Evolutionary conservation across 192 early-diverging fungal genomes (phyloP).

Genomic region (Coemansia sp.): DNA sequence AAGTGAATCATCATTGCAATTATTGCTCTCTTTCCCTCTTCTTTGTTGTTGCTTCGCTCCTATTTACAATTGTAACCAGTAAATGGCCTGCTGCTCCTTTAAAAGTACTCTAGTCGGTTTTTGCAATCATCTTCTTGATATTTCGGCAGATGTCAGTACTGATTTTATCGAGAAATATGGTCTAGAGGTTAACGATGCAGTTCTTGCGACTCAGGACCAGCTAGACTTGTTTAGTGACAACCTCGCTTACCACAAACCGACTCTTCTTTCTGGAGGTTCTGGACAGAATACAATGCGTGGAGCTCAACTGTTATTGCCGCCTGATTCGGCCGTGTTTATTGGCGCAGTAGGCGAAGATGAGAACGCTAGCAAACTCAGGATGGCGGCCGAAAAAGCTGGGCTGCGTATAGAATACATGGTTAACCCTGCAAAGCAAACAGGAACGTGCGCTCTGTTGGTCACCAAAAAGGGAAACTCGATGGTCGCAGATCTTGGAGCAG

Average conservation of each 20-base stretch:
- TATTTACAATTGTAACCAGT: too few relatives aligned
- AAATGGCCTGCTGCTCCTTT: too few relatives aligned
- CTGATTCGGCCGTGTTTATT: constrained; percentile 84
- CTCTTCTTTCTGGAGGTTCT: constrained; percentile 94
- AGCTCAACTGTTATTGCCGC: constrained; percentile 85
- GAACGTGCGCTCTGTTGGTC: constrained; percentile 94
- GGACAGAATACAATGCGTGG: constrained; percentile 94
- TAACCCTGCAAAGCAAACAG: constrained; percentile 75
- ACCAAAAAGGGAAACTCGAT: constrained; percentile 85
- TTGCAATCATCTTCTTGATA: constrained; percentile 90
- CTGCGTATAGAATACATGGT: constrained; percentile 87
- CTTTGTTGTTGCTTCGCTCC: too few relatives aligned
- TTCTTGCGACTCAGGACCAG: constrained; percentile 89
- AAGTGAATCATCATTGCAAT: neutral
- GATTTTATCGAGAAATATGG: constrained; percentile 80
- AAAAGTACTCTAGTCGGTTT: too few relatives aligned
- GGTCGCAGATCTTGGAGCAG: constrained; percentile 92
- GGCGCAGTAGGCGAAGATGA: constrained; percentile 89
- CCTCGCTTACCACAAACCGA: constrained; percentile 63
- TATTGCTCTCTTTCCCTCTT: neutral
- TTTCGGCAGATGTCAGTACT: constrained; percentile 75
- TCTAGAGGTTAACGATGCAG: constrained; percentile 92
- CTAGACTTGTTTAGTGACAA: constrained; percentile 79
- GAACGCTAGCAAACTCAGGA: constrained; percentile 68
- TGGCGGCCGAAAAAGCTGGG: constrained; percentile 78